Evolutionary conservation across 371 early-diverging fungal genomes (phyloP).

Genomic region (Rhizopus delemar): DNA sequence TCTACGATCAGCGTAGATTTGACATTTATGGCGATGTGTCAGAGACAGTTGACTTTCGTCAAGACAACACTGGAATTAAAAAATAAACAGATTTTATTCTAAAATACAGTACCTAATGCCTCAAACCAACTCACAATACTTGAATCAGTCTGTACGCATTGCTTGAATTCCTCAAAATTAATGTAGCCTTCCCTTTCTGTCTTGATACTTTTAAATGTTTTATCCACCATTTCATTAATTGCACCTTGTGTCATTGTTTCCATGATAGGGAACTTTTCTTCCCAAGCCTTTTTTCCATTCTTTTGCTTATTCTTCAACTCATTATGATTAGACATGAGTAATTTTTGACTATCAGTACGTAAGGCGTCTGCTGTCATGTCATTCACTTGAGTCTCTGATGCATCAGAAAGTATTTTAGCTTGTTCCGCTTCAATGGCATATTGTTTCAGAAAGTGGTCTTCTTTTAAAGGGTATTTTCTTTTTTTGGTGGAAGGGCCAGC

Average conservation of each 20-base stretch:
- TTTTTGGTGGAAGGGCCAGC: constrained; percentile 26
- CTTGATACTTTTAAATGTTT: constrained; percentile 71
- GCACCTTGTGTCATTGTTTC: constrained; percentile 92
- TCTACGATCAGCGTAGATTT: constrained; percentile 80
- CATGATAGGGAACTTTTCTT: constrained; percentile 79
- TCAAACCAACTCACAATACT: constrained; percentile 75
- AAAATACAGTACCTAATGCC: constrained; percentile 72
- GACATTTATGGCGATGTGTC: constrained; percentile 79
- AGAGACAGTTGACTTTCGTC: constrained; percentile 24
- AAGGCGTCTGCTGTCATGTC: constrained; percentile 17
- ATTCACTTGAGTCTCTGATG: constrained; percentile 16
- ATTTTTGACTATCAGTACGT: constrained; percentile 23
- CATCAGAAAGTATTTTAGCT: constrained; percentile 17
- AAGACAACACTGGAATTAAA: constrained; percentile 34
- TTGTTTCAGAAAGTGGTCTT: constrained; percentile 36
- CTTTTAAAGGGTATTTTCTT: constrained; percentile 40
- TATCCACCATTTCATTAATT: constrained; percentile 92
- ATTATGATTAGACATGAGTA: constrained; percentile 9
- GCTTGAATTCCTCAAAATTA: constrained; percentile 76
- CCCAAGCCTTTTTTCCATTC: constrained; percentile 45
- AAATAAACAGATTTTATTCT: constrained; percentile 22
- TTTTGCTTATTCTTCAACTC: constrained; percentile 14
- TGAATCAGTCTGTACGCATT: constrained; percentile 67
- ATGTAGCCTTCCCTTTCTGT: constrained; percentile 66
- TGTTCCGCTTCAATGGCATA: constrained; percentile 34